phyloP scores from a whole-genome alignment of 1,284 basidiomycete genomes.

The Papiliotrema nemorosa region DNA sequence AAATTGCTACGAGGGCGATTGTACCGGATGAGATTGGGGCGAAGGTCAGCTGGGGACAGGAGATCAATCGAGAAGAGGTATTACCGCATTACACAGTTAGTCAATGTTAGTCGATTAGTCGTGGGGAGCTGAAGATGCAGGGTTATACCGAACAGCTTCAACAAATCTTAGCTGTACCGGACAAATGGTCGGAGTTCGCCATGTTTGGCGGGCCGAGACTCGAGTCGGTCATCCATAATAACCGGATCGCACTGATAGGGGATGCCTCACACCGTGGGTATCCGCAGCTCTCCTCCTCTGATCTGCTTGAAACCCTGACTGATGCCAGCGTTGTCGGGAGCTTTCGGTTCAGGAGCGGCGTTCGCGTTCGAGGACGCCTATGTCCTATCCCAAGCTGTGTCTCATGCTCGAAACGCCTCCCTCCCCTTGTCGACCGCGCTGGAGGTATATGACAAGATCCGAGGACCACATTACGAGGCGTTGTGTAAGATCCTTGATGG shows the following conservation, averaged over 20 bases:
- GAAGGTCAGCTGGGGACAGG: conserved; percentile 29
- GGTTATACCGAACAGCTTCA: conserved; percentile 23
- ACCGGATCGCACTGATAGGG: conserved; percentile 25
- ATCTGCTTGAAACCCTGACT: not conserved
- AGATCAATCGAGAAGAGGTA: conserved; percentile 11
- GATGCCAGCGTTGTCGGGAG: conserved; percentile 19
- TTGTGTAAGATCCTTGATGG: conserved; percentile 20
- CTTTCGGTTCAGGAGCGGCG: conserved; percentile 28
- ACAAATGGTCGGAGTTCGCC: conserved; percentile 32
- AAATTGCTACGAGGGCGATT: conserved; percentile 24
- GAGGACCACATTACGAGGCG: conserved; percentile 24
- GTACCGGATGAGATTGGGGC: conserved; percentile 16
- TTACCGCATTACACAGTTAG: conserved; percentile 19
- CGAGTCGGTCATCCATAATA: conserved; percentile 14
- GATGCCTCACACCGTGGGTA: conserved; percentile 30
- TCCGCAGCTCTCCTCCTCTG: not conserved
- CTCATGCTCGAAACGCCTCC: conserved; percentile 4
- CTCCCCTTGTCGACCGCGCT: conserved; percentile 10
- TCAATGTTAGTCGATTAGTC: not conserved
- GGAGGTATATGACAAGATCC: conserved; percentile 20
- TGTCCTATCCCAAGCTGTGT: conserved; percentile 15
- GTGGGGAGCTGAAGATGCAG: conserved; percentile 3
- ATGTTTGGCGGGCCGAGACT: conserved; percentile 29
- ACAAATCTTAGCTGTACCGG: conserved; percentile 20
- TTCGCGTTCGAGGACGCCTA: conserved; percentile 35